Conservation (phyloP, 2,329 filamentous ascomycete species). For the Trichoderma pleuroti region DNA sequence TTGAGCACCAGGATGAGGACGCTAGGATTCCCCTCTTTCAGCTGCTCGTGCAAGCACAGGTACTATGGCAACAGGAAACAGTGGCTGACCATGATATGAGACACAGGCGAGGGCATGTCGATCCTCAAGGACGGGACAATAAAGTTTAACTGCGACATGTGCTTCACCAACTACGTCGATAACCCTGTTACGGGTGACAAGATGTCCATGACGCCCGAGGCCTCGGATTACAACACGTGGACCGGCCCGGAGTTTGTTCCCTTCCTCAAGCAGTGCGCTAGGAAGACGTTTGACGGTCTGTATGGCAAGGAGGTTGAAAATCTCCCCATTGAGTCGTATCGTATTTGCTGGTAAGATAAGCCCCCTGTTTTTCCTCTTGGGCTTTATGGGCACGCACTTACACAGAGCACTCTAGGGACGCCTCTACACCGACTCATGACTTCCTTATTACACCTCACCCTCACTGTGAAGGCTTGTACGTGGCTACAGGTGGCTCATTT, state of each 20-base stretch:
- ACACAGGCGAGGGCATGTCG: conserved; percentile 41
- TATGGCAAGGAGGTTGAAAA: conserved; percentile 41
- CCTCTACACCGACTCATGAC: conserved; percentile 59
- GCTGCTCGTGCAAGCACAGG: not conserved
- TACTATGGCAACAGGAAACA: not conserved
- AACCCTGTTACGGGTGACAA: conserved; percentile 45
- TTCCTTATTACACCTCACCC: conserved; percentile 56
- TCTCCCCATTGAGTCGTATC: conserved; percentile 40
- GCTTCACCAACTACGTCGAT: conserved; percentile 52
- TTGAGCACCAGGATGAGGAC: not conserved
- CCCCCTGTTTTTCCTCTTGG: not conserved
- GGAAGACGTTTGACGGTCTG: conserved; percentile 38
- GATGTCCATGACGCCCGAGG: conserved; percentile 50
- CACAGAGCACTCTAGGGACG: conserved; percentile 47
- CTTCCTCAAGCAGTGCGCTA: conserved; percentile 43
- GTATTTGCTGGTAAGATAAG: conserved; percentile 48
- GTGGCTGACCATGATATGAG: conserved; percentile 11
- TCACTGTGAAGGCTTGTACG: conserved; percentile 49
- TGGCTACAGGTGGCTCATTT: conserved; percentile 61
- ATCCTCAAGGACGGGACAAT: conserved; percentile 48
- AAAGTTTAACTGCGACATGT: conserved; percentile 60
- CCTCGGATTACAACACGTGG: conserved; percentile 41
- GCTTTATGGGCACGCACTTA: conserved; percentile 19
- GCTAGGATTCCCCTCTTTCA: not conserved
- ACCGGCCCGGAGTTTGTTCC: conserved; percentile 38